A percentile compares a stretch with the other conserved stretches of the same genome.
phyloP scores from a whole-genome alignment of 805 yeast genomes.

The Candida ortonii region DNA sequence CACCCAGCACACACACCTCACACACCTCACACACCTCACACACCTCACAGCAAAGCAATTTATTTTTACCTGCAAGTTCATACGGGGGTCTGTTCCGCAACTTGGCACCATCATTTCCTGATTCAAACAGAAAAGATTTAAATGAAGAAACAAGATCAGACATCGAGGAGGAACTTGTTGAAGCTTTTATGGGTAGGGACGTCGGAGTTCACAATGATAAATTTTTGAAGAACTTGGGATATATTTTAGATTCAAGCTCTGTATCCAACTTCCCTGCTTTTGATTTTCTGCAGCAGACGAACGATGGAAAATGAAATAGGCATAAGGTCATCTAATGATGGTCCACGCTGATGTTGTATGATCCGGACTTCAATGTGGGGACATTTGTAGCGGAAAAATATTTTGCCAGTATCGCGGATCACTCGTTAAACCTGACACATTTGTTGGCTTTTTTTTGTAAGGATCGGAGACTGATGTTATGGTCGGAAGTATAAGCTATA shows the following conservation, averaged over 20 bases:
- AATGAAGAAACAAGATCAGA: slow-evolving; percentile 1
- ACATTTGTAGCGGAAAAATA: too few relatives aligned
- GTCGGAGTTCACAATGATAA: slow-evolving; percentile 4
- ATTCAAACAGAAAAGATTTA: slow-evolving; percentile 2
- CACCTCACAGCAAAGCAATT: slow-evolving; percentile 3
- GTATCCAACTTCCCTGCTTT: slow-evolving; percentile 1
- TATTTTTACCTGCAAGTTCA: slow-evolving; percentile 4
- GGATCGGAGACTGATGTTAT: too few relatives aligned
- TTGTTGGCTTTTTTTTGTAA: too few relatives aligned
- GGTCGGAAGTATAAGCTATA: too few relatives aligned
- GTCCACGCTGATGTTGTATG: too few relatives aligned
- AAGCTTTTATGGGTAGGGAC: slow-evolving; percentile 5
- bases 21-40: too few relatives aligned
- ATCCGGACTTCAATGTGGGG: too few relatives aligned
- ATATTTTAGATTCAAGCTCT: neutral
- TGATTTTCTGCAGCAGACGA: slow-evolving; percentile 4
- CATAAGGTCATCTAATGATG: slow-evolving; percentile 1
- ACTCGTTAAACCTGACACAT: too few relatives aligned
- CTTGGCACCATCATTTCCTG: slow-evolving; percentile 4
- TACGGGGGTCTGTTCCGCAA: slow-evolving; percentile 4
- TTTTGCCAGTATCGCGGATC: too few relatives aligned
- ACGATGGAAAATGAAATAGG: neutral
- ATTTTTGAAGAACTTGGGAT: slow-evolving; percentile 5
- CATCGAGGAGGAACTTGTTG: slow-evolving; percentile 6
- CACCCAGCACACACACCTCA: too few relatives aligned